Conservation (phyloP, 2,329 filamentous ascomycete species). For the Xylariaceae sp. region DNA sequence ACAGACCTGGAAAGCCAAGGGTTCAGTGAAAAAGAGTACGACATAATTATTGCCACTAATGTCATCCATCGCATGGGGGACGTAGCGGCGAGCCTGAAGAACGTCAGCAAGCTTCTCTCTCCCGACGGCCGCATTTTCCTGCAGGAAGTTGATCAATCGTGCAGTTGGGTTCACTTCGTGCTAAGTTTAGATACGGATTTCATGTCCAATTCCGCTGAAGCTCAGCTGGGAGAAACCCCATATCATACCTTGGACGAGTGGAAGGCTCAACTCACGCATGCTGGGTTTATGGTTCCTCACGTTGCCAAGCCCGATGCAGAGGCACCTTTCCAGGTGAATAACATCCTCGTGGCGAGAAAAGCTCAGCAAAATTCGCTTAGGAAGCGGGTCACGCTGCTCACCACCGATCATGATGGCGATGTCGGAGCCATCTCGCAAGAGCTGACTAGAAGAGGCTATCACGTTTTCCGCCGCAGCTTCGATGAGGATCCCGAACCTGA, state of each 20-base stretch:
- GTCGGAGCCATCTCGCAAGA: conserved; percentile 2
- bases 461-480: conserved; percentile 16
- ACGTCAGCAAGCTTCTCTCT: not conserved
- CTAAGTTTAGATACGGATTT: not conserved
- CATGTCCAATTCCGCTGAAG: not conserved
- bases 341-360: conserved; percentile 12
- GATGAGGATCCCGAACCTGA: conserved; percentile 15
- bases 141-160: not conserved
- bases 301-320: not conserved
- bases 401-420: not conserved
- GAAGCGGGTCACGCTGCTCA: conserved; percentile 14
- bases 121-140: not conserved
- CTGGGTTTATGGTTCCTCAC: not conserved
- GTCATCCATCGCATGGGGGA: not conserved
- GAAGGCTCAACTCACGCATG: not conserved
- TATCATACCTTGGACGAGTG: not conserved
- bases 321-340: not conserved
- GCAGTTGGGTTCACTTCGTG: not conserved
- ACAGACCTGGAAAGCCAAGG: not conserved
- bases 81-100: not conserved
- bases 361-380: not conserved
- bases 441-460: conserved; percentile 19
- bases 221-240: not conserved
- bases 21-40: not conserved
- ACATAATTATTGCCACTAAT: not conserved